Conservation (phyloP, 2,329 filamentous ascomycete species). For the Aureobasidium namibiae region DNA sequence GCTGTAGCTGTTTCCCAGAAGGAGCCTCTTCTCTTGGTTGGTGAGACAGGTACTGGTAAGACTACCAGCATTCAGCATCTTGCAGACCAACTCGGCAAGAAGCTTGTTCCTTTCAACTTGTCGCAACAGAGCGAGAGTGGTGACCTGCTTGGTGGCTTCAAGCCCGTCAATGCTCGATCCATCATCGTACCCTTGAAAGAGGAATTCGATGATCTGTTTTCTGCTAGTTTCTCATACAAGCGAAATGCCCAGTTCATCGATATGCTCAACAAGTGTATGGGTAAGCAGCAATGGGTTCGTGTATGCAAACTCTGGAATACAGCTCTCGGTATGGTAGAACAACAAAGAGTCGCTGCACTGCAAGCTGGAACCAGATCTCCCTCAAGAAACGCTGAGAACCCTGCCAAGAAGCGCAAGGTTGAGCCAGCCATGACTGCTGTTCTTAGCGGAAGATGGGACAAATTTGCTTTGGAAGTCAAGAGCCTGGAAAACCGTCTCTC, state of each 20-base stretch:
- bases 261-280: constrained; percentile 68
- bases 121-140: constrained; percentile 97
- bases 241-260: constrained; percentile 85
- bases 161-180: constrained; percentile 84
- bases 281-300: constrained; percentile 78
- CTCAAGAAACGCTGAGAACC: constrained; percentile 50
- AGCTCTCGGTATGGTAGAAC: constrained; percentile 77
- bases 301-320: constrained; percentile 81
- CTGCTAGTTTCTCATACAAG: constrained; percentile 74
- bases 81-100: constrained; percentile 73
- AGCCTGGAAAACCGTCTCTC: constrained; percentile 75
- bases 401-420: constrained; percentile 62
- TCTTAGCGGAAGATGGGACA: constrained; percentile 61
- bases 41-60: constrained; percentile 97
- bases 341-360: constrained; percentile 30
- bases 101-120: constrained; percentile 85
- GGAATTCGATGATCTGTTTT: constrained; percentile 85
- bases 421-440: constrained; percentile 41
- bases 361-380: constrained; percentile 19
- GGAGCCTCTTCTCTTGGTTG: constrained; percentile 92
- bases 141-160: constrained; percentile 93
- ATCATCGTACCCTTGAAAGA: constrained; percentile 85
- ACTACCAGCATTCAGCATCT: constrained; percentile 93
- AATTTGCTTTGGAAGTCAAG: constrained; percentile 64
- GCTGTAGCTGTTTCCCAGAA: constrained; percentile 70